These are phyloP conservation scores for Solanum bukasovii DNA, from an alignment of 257 asterid species.

Conservation along the genomic window DNA sequence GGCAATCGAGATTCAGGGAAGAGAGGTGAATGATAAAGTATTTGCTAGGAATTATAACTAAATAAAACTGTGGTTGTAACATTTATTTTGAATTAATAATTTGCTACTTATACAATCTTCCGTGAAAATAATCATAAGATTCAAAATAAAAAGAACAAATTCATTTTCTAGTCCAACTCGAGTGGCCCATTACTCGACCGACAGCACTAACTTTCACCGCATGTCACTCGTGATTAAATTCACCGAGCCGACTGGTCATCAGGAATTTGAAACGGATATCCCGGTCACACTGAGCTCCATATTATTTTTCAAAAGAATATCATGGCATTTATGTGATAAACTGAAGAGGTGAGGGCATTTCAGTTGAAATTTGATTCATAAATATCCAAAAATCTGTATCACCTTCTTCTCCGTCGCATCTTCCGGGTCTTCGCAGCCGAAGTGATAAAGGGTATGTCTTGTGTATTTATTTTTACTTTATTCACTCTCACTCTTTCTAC, in stretches of 20 bases:
- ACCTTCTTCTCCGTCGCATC: constrained; percentile 31
- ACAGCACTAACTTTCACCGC: not conserved
- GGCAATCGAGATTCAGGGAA: too few species aligned
- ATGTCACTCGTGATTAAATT: not conserved
- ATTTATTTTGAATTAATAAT: too few species aligned
- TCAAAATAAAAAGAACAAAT: not conserved
- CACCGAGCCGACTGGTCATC: not conserved
- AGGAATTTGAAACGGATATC: not conserved
- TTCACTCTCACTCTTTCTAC: constrained; percentile 21
- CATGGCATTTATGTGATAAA: constrained; percentile 20
- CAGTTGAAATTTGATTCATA: not conserved
- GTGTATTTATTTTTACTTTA: not conserved
- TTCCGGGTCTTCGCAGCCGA: constrained; percentile 26
- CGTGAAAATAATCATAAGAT: not conserved
- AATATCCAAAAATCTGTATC: constrained; percentile 11
- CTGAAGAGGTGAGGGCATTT: constrained; percentile 14
- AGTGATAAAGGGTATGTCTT: constrained; percentile 38
- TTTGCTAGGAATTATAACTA: too few species aligned
- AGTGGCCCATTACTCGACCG: constrained; percentile 1
- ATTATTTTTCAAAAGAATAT: not conserved
- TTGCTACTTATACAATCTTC: too few species aligned
- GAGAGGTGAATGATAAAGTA: too few species aligned
- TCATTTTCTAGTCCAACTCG: not conserved
- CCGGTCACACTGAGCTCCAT: not conserved
- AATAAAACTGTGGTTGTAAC: too few species aligned